phyloP scores from a whole-genome alignment of 2,329 filamentous ascomycete genomes.

The Colletotrichum filicis region DNA sequence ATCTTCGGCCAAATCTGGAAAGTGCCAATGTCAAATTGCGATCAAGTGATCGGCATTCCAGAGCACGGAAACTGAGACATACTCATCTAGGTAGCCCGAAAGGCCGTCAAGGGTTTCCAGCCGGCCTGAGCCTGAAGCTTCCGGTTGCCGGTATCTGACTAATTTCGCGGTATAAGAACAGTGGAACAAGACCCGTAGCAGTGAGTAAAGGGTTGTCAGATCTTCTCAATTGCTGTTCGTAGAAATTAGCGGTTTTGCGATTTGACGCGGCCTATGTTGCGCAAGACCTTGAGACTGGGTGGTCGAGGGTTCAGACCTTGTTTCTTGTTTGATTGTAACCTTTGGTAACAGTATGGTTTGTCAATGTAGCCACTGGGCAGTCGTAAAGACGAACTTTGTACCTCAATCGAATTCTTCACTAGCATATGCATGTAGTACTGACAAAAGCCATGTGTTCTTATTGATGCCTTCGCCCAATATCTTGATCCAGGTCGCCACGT shows the following conservation, averaged over 20 bases:
- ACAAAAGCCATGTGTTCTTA: neutral
- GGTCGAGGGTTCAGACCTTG: too few species aligned
- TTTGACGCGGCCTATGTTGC: too few species aligned
- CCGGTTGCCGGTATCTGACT: neutral
- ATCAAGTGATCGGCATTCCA: neutral
- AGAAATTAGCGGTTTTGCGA: too few species aligned
- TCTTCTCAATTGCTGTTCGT: too few species aligned
- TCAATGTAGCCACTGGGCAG: too few species aligned
- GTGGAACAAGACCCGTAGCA: neutral
- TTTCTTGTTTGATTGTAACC: too few species aligned
- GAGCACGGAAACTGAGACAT: slow-evolving; percentile 2
- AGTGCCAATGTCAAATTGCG: neutral
- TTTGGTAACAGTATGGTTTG: too few species aligned
- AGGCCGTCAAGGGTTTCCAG: neutral
- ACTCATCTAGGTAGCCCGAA: neutral
- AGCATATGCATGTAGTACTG: neutral
- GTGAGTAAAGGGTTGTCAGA: too few species aligned
- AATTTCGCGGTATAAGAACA: too few species aligned
- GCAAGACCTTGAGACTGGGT: too few species aligned
- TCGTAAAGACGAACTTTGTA: neutral
- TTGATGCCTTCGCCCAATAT: neutral
- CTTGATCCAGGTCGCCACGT: neutral
- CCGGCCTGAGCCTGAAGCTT: neutral
- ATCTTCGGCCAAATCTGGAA: neutral
- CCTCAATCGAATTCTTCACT: neutral